Base-by-base conservation (phyloP, 805 yeast genomes). In the Lipomyces anomalus region DNA sequence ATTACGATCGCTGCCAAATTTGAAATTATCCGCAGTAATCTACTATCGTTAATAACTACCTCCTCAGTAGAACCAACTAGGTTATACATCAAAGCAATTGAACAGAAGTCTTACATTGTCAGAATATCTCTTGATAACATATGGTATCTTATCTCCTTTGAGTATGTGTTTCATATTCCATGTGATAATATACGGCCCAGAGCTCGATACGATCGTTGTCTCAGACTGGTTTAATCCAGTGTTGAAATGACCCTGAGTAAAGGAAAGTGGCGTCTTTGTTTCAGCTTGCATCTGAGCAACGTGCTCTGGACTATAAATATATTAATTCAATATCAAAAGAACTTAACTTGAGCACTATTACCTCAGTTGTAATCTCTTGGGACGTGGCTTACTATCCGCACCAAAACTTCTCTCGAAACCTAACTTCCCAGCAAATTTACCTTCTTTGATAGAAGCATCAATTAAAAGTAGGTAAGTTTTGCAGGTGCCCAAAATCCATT, bases 401-500 rank as follows among this genome's bases (percentile, higher is more conserved):
- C 78, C 79, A 62, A 84, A 84, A 6, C 82, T 69, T 57, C 74
- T 75, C 34, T 71, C 62, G 66, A 81, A 87, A 1, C 92, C 95
- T 16, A 75, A 61, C 30, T 61, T 61, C 17, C 84, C 84, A 3
- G 68, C 70, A 57, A 81, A 70, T 57, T 73, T 73, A 39, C 86
- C 88, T 3, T 71, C 73, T 47, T 76, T 78, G 47, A 82, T 78
- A 33, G 71, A 67, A 11, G 80, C 69, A 63, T 87, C 92, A 49
- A 86, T 70, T 37, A 88, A 70, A 43, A 88, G 67, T 50, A 88
- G 65, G 59, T 84, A 84, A 1, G 78, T 75, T 57, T 73, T 71
- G 67, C 90, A 84, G 0, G 95, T 88, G 1, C 88, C 92, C 48
- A 88, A 67, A 35, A 87, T 59, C 82, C 87, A 88, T 55, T 77